Conservation (phyloP, 352 stramenopile genomes). For the Phytophthora chlamydospora region DNA sequence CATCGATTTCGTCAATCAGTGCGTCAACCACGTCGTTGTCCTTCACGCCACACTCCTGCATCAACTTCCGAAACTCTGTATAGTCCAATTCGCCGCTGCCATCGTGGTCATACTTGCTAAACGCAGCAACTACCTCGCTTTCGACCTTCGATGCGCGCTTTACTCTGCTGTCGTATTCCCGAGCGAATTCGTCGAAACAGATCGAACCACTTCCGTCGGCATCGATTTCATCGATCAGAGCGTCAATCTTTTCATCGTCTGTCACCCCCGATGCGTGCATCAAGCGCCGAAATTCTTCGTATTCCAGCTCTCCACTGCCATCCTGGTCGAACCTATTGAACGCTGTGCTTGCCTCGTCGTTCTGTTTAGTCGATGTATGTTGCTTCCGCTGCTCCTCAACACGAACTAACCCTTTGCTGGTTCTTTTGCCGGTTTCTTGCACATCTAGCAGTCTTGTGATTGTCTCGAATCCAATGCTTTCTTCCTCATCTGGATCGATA, state of each 20-base stretch:
- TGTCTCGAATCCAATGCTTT: constrained; percentile 54
- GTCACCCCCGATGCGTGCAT: constrained; percentile 60
- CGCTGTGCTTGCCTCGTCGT: constrained; percentile 17
- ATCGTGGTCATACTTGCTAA: constrained; percentile 51
- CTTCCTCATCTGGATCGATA: constrained; percentile 51
- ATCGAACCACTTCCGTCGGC: constrained; percentile 41
- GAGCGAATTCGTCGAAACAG: constrained; percentile 50
- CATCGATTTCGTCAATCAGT: constrained; percentile 53
- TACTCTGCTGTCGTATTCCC: constrained; percentile 32
- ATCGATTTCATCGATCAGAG: constrained; percentile 56
- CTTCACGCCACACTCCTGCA: constrained; percentile 59
- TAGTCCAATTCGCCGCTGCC: constrained; percentile 55
- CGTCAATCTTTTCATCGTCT: constrained; percentile 46
- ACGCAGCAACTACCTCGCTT: constrained; percentile 32
- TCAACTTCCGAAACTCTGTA: constrained; percentile 57
- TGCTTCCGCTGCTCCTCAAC: constrained; percentile 7
- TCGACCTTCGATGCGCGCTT: constrained; percentile 30
- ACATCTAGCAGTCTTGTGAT: constrained; percentile 37
- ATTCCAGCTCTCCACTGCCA: constrained; percentile 49
- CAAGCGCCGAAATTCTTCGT: constrained; percentile 58
- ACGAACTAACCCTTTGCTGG: constrained; percentile 3
- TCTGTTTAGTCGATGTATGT: not conserved
- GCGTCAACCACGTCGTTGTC: constrained; percentile 47
- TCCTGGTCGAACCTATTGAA: constrained; percentile 55
- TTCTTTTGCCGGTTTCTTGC: constrained; percentile 1